Conservation (phyloP, 495 filamentous ascomycete species). For the Copromyces sp. region DNA sequence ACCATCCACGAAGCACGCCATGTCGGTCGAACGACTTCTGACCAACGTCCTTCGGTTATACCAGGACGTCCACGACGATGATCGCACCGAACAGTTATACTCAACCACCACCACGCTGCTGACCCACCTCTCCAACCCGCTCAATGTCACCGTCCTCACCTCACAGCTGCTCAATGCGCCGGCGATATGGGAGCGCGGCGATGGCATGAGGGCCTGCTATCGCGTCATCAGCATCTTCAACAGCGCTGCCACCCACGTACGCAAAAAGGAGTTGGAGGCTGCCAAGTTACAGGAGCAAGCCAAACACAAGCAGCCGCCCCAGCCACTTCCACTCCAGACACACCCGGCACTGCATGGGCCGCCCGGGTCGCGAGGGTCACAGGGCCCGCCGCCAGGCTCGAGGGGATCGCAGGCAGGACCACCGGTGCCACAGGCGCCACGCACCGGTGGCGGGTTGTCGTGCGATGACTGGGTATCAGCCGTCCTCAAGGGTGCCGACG, state of each 20-base stretch:
- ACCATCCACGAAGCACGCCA: slow-evolving; percentile 12
- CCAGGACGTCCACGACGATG: slow-evolving; percentile 39
- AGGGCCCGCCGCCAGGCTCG: neutral
- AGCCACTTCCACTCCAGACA: neutral
- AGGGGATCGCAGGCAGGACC: neutral
- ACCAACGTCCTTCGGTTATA: slow-evolving; percentile 40
- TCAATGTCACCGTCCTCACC: slow-evolving; percentile 82
- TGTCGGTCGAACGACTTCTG: slow-evolving; percentile 43
- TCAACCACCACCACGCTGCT: slow-evolving; percentile 74
- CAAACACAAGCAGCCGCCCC: slow-evolving; percentile 8
- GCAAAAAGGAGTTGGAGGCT: slow-evolving; percentile 45
- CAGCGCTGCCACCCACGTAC: slow-evolving; percentile 59
- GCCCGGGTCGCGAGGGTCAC: neutral
- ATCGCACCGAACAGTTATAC: slow-evolving; percentile 50
- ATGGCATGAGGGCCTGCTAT: slow-evolving; percentile 62
- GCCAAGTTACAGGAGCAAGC: slow-evolving; percentile 21
- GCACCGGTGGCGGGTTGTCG: slow-evolving; percentile 37
- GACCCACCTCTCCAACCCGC: slow-evolving; percentile 73
- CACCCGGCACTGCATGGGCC: neutral
- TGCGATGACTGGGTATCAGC: slow-evolving; percentile 77
- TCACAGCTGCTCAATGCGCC: slow-evolving; percentile 81
- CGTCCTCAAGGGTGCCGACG: slow-evolving; percentile 73
- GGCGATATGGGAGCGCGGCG: slow-evolving; percentile 62
- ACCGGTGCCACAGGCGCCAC: slow-evolving; percentile 13
- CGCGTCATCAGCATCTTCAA: slow-evolving; percentile 83